Evolutionary conservation across 2,329 filamentous ascomycete genomes (phyloP).

Genomic region (Curvularia sp.): DNA sequence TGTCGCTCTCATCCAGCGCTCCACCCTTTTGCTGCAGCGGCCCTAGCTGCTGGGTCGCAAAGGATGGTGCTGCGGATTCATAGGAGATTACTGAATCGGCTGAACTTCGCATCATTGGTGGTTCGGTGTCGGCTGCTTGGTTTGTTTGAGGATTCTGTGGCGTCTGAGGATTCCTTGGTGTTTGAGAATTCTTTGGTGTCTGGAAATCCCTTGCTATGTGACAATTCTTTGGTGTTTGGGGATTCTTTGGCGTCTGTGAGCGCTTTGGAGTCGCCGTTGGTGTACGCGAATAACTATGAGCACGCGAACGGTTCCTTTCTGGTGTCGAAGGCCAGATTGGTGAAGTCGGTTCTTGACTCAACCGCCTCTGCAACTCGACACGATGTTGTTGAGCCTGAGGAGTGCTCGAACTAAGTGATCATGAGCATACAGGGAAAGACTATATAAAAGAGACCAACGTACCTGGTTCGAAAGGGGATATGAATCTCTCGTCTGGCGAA

Average conservation of each 20-base stretch:
- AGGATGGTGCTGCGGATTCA: slow-evolving; percentile 45
- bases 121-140: slow-evolving; percentile 27
- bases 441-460: slow-evolving; percentile 5
- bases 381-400: slow-evolving; percentile 30
- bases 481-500: slow-evolving; percentile 49
- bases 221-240: not conserved
- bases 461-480: slow-evolving; percentile 50
- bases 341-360: slow-evolving; percentile 27
- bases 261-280: slow-evolving; percentile 17
- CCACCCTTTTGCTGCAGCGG: slow-evolving; percentile 55
- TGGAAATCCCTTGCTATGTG: not conserved
- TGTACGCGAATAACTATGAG: slow-evolving; percentile 26
- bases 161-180: not conserved
- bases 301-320: slow-evolving; percentile 23
- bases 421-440: slow-evolving; percentile 21
- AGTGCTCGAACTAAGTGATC: slow-evolving; percentile 30
- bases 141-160: slow-evolving; percentile 7
- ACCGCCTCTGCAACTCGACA: slow-evolving; percentile 27
- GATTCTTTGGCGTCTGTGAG: slow-evolving; percentile 10
- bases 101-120: slow-evolving; percentile 42
- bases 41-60: slow-evolving; percentile 45
- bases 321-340: slow-evolving; percentile 25
- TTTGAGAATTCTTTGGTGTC: slow-evolving; percentile 5
- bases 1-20: slow-evolving; percentile 51
- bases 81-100: slow-evolving; percentile 48